These are phyloP conservation scores for Yarrowia yakushimensis DNA, from an alignment of 805 yeast species.

Conservation along the genomic window DNA sequence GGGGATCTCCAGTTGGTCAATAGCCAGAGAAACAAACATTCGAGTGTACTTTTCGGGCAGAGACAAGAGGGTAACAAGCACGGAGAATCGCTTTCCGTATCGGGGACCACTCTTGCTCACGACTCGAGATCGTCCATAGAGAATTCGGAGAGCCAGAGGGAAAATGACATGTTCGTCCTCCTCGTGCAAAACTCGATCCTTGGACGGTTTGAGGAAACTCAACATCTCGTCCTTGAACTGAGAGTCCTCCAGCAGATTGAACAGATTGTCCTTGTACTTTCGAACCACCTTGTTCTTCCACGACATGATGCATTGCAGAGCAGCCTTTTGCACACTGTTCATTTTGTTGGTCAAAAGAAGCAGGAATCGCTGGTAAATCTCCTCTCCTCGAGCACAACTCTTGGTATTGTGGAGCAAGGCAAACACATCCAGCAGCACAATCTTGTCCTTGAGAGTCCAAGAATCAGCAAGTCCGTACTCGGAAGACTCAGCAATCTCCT, in stretches of 20 bases:
- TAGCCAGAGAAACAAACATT: slow-evolving; percentile 61
- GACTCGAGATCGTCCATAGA: slow-evolving; percentile 83
- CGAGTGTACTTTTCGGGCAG: slow-evolving; percentile 45
- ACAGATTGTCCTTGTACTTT: slow-evolving; percentile 70
- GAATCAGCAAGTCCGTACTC: slow-evolving; percentile 5
- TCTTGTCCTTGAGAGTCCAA: slow-evolving; percentile 35
- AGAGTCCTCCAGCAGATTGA: slow-evolving; percentile 74
- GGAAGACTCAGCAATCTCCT: slow-evolving; percentile 13
- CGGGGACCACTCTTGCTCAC: slow-evolving; percentile 57
- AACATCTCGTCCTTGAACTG: slow-evolving; percentile 81
- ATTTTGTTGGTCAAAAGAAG: slow-evolving; percentile 59
- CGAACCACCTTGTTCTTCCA: slow-evolving; percentile 56
- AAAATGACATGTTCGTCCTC: slow-evolving; percentile 58
- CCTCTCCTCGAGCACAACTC: slow-evolving; percentile 49
- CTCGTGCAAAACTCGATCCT: slow-evolving; percentile 50
- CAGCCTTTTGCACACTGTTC: slow-evolving; percentile 62
- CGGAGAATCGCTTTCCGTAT: slow-evolving; percentile 54
- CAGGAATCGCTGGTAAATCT: slow-evolving; percentile 52
- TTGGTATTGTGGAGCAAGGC: slow-evolving; percentile 62
- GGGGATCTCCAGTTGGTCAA: slow-evolving; percentile 46
- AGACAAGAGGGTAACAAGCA: slow-evolving; percentile 36
- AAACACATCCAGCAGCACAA: slow-evolving; percentile 54
- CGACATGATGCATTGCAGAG: slow-evolving; percentile 65
- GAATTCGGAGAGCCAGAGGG: slow-evolving; percentile 70
- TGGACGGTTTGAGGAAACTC: slow-evolving; percentile 53